phyloP scores from a whole-genome alignment of 176 grass and related monocot genomes.

The Musa beccarii region DNA sequence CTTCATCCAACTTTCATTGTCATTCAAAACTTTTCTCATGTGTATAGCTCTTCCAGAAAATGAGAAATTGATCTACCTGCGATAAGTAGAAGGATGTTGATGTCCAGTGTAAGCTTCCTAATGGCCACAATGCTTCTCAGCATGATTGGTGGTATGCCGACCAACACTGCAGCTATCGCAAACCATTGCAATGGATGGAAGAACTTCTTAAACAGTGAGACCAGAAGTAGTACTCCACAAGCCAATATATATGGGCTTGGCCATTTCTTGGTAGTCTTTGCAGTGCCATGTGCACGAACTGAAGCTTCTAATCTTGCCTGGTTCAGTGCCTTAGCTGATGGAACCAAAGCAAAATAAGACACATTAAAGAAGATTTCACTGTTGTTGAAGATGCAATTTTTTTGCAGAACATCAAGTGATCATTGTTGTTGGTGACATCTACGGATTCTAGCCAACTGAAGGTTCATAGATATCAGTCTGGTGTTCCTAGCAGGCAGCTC shows the following conservation, averaged over 20 bases:
- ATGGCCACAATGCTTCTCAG: slow-evolving; percentile 21
- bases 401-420: background rate
- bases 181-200: slow-evolving; percentile 41
- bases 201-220: slow-evolving; percentile 29
- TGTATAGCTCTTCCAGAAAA: too few relatives aligned
- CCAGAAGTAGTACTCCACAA: slow-evolving; percentile 35
- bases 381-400: background rate
- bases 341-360: background rate
- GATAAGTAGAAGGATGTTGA: slow-evolving; percentile 60
- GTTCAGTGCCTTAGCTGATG: slow-evolving; percentile 47
- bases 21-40: too few relatives aligned
- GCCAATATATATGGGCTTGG: slow-evolving; percentile 42
- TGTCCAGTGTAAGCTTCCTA: slow-evolving; percentile 37
- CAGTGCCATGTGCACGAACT: slow-evolving; percentile 25
- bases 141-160: slow-evolving; percentile 41
- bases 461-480: background rate
- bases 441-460: background rate
- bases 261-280: slow-evolving; percentile 30
- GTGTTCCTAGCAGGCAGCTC: background rate
- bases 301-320: slow-evolving; percentile 54
- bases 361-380: background rate
- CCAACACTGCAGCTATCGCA: slow-evolving; percentile 27
- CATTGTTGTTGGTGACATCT: background rate
- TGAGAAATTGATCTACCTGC: background rate
- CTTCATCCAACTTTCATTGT: too few relatives aligned